phyloP scores from a whole-genome alignment of 2,329 filamentous ascomycete genomes.

The Truncatella angustata region DNA sequence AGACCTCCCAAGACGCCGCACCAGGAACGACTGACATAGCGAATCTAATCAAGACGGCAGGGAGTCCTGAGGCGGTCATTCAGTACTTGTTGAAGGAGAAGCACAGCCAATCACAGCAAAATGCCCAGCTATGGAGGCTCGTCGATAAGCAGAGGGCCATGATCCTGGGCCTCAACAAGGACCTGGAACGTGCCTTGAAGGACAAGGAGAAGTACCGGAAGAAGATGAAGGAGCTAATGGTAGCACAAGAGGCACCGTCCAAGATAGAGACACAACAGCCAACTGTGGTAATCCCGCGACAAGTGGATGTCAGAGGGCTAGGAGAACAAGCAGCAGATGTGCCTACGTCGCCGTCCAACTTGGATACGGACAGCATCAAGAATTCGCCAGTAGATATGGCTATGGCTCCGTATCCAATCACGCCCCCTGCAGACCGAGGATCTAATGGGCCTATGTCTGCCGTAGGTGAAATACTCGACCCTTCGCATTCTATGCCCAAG shows the following conservation, averaged over 20 bases:
- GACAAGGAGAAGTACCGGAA: slow-evolving; percentile 93
- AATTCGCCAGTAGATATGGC: slow-evolving; percentile 59
- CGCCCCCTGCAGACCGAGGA: slow-evolving; percentile 55
- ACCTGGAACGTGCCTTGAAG: slow-evolving; percentile 84
- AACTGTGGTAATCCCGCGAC: slow-evolving; percentile 20
- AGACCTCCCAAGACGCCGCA: slow-evolving; percentile 55
- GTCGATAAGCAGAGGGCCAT: slow-evolving; percentile 96
- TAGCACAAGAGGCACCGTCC: slow-evolving; percentile 26
- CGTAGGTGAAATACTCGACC: slow-evolving; percentile 52
- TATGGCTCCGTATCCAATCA: slow-evolving; percentile 64
- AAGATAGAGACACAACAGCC: slow-evolving; percentile 19
- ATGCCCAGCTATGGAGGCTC: slow-evolving; percentile 88
- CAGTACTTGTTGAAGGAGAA: slow-evolving; percentile 89
- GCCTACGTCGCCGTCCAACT: slow-evolving; percentile 45
- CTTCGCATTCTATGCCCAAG: slow-evolving; percentile 58
- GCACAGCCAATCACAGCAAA: slow-evolving; percentile 82
- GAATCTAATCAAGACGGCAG: slow-evolving; percentile 76
- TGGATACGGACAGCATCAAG: slow-evolving; percentile 50
- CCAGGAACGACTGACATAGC: slow-evolving; percentile 73
- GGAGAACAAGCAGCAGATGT: slow-evolving; percentile 32
- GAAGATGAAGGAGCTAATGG: slow-evolving; percentile 76
- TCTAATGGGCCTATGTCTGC: slow-evolving; percentile 37
- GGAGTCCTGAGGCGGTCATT: slow-evolving; percentile 85
- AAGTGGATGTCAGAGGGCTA: slow-evolving; percentile 25
- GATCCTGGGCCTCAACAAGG: slow-evolving; percentile 91